Evolutionary conservation across 139 green algal genomes (phyloP).

Genomic region (Nannochloris sp.): DNA sequence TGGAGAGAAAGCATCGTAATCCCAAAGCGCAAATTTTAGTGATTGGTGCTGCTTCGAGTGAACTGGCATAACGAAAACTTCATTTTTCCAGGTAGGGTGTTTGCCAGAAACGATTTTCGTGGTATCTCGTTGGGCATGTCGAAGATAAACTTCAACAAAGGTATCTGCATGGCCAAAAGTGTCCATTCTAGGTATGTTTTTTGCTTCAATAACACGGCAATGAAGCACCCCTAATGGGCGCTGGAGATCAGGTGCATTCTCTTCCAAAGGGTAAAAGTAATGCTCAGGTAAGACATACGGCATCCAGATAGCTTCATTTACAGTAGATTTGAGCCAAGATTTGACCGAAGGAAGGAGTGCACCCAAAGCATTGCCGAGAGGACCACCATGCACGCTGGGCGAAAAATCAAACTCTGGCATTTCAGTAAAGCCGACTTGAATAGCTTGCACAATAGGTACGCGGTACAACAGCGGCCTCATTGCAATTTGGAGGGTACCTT

Average conservation of each 20-base stretch:
- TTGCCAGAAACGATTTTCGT: background rate
- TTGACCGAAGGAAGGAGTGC: background rate
- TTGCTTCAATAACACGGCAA: background rate
- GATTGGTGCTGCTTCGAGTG: background rate
- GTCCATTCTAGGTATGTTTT: slow-evolving; percentile 1
- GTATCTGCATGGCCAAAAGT: background rate
- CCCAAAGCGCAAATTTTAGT: background rate
- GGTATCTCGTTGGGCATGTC: background rate
- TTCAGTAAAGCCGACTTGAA: background rate
- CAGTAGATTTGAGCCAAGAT: background rate
- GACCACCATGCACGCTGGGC: background rate
- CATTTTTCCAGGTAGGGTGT: background rate
- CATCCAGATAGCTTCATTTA: background rate
- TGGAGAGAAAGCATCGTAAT: background rate
- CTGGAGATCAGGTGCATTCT: background rate
- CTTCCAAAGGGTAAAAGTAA: background rate
- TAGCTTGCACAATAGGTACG: background rate
- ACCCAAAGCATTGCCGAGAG: background rate
- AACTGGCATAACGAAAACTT: background rate
- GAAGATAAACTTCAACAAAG: background rate
- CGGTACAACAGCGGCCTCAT: background rate
- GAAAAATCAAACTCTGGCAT: background rate
- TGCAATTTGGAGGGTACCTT: background rate
- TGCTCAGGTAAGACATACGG: background rate
- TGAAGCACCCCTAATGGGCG: background rate